phyloP scores from a whole-genome alignment of 495 filamentous ascomycete species.

The Glarea lozoyensis region DNA sequence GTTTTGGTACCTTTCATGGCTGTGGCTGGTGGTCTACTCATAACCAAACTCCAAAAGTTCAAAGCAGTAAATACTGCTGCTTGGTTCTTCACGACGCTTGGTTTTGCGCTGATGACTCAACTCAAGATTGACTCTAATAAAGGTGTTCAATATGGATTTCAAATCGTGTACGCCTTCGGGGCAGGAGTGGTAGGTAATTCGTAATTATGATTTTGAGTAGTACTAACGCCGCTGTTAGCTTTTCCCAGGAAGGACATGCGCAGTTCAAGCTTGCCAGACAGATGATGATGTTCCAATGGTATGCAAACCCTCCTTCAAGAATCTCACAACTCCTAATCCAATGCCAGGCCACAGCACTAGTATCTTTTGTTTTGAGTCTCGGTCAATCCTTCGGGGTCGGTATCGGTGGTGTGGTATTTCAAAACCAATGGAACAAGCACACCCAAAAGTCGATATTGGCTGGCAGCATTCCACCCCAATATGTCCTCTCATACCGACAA shows the following conservation, averaged over 20 bases:
- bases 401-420: slow-evolving; percentile 46
- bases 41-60: slow-evolving; percentile 33
- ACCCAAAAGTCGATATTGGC: slow-evolving; percentile 28
- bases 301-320: no score
- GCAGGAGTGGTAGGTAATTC: no score
- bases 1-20: slow-evolving; percentile 34
- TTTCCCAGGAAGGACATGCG: slow-evolving; percentile 35
- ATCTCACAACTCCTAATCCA: no score
- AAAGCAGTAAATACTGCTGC: slow-evolving; percentile 45
- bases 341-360: slow-evolving; percentile 46
- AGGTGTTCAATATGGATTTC: slow-evolving; percentile 38
- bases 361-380: slow-evolving; percentile 46
- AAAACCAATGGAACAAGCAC: slow-evolving; percentile 43
- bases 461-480: not conserved
- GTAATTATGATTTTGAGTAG: no score
- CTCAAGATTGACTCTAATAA: slow-evolving; percentile 36
- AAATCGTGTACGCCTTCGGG: slow-evolving; percentile 40
- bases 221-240: slow-evolving; percentile 47
- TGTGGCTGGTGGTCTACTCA: slow-evolving; percentile 35
- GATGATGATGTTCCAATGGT: slow-evolving; percentile 42
- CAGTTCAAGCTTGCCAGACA: slow-evolving; percentile 32
- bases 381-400: slow-evolving; percentile 43
- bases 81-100: slow-evolving; percentile 38
- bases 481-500: slow-evolving; percentile 31
- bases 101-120: slow-evolving; percentile 38